phyloP scores from a whole-genome alignment of 345 rosid genomes.

The Syzygium aqueum region DNA sequence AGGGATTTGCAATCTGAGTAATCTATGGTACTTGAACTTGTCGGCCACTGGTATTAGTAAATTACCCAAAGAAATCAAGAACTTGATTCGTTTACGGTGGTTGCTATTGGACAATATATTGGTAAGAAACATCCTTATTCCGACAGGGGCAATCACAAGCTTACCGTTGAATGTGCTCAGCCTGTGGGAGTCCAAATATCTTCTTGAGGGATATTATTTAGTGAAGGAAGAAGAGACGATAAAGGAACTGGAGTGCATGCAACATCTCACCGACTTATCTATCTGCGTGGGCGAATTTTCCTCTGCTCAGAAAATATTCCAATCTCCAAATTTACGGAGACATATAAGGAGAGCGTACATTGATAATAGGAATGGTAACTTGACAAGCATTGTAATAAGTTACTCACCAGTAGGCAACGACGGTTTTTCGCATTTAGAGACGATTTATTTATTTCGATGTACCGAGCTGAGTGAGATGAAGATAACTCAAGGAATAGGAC shows the following conservation, averaged over 20 bases:
- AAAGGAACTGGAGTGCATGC: not conserved
- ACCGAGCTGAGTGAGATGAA: not conserved
- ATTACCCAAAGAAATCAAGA: accelerated
- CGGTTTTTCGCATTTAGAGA: not conserved
- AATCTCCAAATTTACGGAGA: not conserved
- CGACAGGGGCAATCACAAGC: not conserved
- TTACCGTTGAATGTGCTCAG: not conserved
- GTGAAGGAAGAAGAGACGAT: accelerated
- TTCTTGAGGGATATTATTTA: not conserved
- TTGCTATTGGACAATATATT: accelerated
- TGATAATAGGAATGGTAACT: not conserved
- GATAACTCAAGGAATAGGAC: not conserved
- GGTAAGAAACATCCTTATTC: accelerated
- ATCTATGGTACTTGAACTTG: accelerated
- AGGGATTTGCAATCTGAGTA: not conserved
- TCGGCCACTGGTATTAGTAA: accelerated
- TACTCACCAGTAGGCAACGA: accelerated
- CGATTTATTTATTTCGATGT: accelerated
- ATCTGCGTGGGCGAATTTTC: accelerated
- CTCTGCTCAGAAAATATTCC: not conserved
- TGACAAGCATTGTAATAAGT: accelerated
- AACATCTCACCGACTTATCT: not conserved
- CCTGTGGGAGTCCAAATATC: accelerated
- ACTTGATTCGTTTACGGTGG: not conserved
- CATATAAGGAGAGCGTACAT: not conserved